Percentiles rank a stretch among this genome's conserved stretches.
Evolutionary conservation across 495 filamentous ascomycete genomes (phyloP).

Genomic region (Lepidopterella palustris): DNA sequence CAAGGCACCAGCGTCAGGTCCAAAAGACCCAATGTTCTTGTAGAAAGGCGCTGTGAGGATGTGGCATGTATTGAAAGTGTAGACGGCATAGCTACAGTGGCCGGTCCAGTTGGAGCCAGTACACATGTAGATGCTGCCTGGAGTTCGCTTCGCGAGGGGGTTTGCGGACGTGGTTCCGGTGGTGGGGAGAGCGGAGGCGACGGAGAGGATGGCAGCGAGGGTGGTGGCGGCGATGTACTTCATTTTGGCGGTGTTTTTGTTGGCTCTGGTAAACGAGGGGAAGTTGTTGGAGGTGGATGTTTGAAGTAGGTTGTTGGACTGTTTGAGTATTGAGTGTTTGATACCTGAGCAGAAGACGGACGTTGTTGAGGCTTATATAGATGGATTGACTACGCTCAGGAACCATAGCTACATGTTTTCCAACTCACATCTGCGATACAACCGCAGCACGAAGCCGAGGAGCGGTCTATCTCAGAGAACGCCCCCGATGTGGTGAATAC

Average conservation of each 20-base stretch:
- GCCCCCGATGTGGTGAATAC: background rate
- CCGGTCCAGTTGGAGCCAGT: slow-evolving; percentile 12
- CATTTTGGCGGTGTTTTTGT: slow-evolving; percentile 9
- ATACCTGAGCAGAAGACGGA: background rate
- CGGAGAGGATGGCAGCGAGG: slow-evolving; percentile 9
- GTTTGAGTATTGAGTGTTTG: background rate
- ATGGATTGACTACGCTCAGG: background rate
- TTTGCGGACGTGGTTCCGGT: too few species aligned
- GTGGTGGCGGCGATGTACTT: slow-evolving; percentile 10
- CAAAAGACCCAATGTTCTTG: slow-evolving; percentile 17
- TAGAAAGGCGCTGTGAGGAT: background rate
- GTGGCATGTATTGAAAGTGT: slow-evolving; percentile 13
- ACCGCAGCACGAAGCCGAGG: background rate
- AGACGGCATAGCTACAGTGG: background rate
- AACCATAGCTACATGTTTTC: background rate
- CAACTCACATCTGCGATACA: background rate
- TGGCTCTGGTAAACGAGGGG: background rate
- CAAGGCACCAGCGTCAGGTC: slow-evolving; percentile 5
- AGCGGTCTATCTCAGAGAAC: background rate
- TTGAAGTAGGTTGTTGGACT: background rate
- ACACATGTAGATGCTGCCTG: slow-evolving; percentile 11
- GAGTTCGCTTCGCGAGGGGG: slow-evolving; percentile 2
- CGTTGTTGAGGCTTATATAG: background rate
- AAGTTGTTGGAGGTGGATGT: background rate
- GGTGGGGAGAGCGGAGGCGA: slow-evolving; percentile 10